These are phyloP conservation scores for Septoria petroselini DNA, from an alignment of 2,329 filamentous ascomycete species.

Conservation along the genomic window DNA sequence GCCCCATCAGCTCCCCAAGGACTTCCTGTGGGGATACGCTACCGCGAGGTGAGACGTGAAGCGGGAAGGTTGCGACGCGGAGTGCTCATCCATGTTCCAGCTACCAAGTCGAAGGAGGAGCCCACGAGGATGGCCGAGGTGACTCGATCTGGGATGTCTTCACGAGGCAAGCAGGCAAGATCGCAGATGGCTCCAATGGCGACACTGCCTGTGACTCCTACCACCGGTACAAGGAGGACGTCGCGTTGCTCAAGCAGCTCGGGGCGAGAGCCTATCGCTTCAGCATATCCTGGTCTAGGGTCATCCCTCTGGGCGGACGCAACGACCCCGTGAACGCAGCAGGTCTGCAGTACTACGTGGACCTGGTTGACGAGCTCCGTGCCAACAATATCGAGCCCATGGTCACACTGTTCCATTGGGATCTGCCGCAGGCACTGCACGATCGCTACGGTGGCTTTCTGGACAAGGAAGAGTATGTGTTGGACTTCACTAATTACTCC, in stretches of 20 bases:
- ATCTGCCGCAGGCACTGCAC: slow-evolving; percentile 74
- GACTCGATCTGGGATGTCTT: slow-evolving; percentile 91
- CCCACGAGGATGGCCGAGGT: slow-evolving; percentile 70
- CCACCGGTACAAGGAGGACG: slow-evolving; percentile 73
- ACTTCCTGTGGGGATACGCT: slow-evolving; percentile 72
- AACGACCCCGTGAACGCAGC: slow-evolving; percentile 76
- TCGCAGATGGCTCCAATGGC: slow-evolving; percentile 72
- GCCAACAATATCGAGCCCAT: slow-evolving; percentile 75
- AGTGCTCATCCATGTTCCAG: slow-evolving; percentile 44
- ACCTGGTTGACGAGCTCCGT: slow-evolving; percentile 73
- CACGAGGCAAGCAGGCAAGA: slow-evolving; percentile 75
- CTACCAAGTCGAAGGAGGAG: slow-evolving; percentile 82
- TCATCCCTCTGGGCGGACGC: slow-evolving; percentile 81
- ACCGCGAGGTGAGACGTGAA: slow-evolving; percentile 55
- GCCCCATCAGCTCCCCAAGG: slow-evolving; percentile 23
- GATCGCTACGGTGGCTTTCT: slow-evolving; percentile 77
- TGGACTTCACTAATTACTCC: slow-evolving; percentile 77
- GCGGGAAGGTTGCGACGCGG: slow-evolving; percentile 39
- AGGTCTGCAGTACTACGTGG: slow-evolving; percentile 73
- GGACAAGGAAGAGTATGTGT: slow-evolving; percentile 76
- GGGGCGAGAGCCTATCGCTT: slow-evolving; percentile 77
- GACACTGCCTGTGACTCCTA: slow-evolving; percentile 83
- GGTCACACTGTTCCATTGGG: slow-evolving; percentile 85
- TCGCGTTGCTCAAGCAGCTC: slow-evolving; percentile 69
- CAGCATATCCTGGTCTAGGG: slow-evolving; percentile 77